A percentile compares a stretch with the other conserved stretches of the same genome.
Conservation (phyloP, 345 rosid genomes). For the Luvunga scandens region DNA sequence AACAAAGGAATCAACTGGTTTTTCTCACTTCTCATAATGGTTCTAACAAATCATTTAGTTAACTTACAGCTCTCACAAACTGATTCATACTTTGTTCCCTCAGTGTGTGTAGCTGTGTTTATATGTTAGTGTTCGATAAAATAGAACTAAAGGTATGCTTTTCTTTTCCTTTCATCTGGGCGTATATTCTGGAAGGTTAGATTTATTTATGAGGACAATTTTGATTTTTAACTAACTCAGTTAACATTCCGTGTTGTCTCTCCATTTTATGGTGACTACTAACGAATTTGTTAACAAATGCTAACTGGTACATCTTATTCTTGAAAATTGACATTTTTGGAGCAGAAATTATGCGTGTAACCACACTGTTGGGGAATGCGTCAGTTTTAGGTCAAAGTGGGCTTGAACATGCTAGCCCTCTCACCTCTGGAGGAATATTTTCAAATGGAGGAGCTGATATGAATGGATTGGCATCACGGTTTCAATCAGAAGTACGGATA, state of each 20-base stretch:
- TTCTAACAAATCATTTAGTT: slow-evolving; percentile 2
- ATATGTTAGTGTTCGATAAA: neutral
- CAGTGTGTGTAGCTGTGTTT: neutral
- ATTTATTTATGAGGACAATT: slow-evolving; percentile 26
- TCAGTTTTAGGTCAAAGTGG: slow-evolving; percentile 97
- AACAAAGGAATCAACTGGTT: neutral
- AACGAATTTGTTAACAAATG: slow-evolving; percentile 65
- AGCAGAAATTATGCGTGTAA: slow-evolving; percentile 99
- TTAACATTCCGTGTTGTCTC: slow-evolving; percentile 52
- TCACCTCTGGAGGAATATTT: slow-evolving; percentile 85
- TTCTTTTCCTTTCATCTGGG: slow-evolving; percentile 20
- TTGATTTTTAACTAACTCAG: slow-evolving; percentile 46
- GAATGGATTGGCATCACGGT: slow-evolving; percentile 89
- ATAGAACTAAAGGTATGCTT: slow-evolving; percentile 5
- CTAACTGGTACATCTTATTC: slow-evolving; percentile 95
- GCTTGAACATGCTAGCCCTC: slow-evolving; percentile 93
- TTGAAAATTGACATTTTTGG: slow-evolving; percentile 95
- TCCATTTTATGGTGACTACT: slow-evolving; percentile 59
- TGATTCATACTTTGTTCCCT: neutral
- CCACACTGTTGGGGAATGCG: slow-evolving; percentile 98
- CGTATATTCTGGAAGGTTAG: slow-evolving; percentile 23
- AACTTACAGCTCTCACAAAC: neutral
- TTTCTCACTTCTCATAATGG: neutral
- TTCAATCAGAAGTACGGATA: slow-evolving; percentile 99
- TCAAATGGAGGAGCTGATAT: slow-evolving; percentile 93